Evolutionary conservation across 1,284 basidiomycete genomes (phyloP), one percentile per base, ranked within the genome.

Genomic region (Melampsora americana): DNA sequence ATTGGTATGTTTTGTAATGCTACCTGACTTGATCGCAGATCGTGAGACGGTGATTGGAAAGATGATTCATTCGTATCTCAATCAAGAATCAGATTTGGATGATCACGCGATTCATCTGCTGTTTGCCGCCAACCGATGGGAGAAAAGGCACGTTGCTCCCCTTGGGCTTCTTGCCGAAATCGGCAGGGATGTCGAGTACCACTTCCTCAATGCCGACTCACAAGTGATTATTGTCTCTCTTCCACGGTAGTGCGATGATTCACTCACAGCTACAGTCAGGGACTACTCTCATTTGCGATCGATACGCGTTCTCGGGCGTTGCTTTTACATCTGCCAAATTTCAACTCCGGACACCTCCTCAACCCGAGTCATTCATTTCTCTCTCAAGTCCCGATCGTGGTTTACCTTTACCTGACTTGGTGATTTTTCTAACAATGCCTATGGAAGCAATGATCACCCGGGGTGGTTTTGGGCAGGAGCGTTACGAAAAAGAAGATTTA

Each of bases 121-220:
- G 73, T 99, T 99, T 85, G 90, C 92, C 66, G 95, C 95, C 0
- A 99, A 99, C 82, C 88, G 95, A 28, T 99, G 96, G 95, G 95
- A 99, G 83, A 87, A 90, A 79, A 89, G 90, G 91, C 95, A 79
- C 82, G 89, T 87, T n/a, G 65, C 78, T 32, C 39, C 79, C 14
- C 48, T n/a, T 59, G 35, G 28, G n/a, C 53, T 68, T 48, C 16
- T 35, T 59, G 56, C 6, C 26, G 23, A 26, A 1, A n/a, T 5
- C 28, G 35, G 32, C 50, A 28, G 53, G 5, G 26, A 20, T 6
- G 9, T 42, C 26, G n/a, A 12, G 39, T 16, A 60, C 59, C 26
- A 11, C 44, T 42, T 0, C 32, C 30, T 26, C 39, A 46, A 23
- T 64, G 66, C 62, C 9, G 35, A 35, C 35, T 35, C 35, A 9